Evolutionary conservation across 1,284 basidiomycete genomes (phyloP).

Genomic region (Trichosporon ovoides): DNA sequence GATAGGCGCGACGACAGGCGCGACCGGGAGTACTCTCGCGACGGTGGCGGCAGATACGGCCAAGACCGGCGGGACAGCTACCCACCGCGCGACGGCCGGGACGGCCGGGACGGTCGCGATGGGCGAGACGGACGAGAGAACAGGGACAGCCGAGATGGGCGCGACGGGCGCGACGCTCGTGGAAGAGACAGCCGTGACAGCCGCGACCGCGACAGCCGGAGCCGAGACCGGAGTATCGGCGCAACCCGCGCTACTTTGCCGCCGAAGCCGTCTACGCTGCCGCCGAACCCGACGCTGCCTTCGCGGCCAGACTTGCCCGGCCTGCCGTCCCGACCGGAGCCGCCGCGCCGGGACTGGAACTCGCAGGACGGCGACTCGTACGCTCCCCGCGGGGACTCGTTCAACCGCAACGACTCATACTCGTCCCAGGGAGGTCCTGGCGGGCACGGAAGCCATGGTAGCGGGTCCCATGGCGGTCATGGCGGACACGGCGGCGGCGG

Average conservation of each 20-base stretch:
- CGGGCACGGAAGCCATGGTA: background rate
- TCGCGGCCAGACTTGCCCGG: background rate
- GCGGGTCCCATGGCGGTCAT: no score
- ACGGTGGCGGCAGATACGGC: background rate
- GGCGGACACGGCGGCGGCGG: no score
- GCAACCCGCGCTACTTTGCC: constrained; percentile 7
- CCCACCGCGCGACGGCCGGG: background rate
- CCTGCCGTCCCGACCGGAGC: constrained; percentile 3
- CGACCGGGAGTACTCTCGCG: background rate
- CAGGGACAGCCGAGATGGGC: background rate
- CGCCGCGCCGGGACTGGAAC: background rate
- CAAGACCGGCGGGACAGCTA: background rate
- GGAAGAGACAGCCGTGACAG: constrained; percentile 1
- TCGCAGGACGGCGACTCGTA: background rate
- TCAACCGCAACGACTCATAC: background rate
- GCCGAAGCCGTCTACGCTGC: constrained; percentile 13
- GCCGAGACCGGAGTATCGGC: background rate
- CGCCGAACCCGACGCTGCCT: constrained; percentile 2
- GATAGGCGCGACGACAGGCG: background rate
- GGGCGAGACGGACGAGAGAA: background rate
- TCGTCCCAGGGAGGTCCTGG: background rate
- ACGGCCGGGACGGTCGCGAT: background rate
- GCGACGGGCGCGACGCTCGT: no score
- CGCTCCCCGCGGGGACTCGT: background rate
- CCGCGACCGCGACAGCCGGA: constrained; percentile 5